phyloP scores from a whole-genome alignment of 2,329 filamentous ascomycete species.

The Purpureocillium lavendulum region DNA sequence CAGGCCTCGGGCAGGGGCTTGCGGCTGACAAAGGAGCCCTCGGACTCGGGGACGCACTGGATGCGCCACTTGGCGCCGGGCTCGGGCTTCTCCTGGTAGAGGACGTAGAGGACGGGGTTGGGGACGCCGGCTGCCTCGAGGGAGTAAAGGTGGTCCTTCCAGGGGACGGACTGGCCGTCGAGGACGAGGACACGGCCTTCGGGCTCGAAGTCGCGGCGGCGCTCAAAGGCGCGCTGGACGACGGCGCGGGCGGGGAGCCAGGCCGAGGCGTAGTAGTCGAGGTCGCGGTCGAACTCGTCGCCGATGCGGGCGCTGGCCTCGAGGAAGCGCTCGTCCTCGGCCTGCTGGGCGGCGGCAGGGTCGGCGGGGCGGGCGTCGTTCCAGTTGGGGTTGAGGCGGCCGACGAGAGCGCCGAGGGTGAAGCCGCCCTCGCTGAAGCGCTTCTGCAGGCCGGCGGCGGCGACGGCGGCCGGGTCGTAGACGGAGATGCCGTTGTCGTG shows the following conservation, averaged over 20 bases:
- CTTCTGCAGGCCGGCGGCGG: conserved; percentile 67
- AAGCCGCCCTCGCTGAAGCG: conserved; percentile 78
- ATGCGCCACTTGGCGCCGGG: conserved; percentile 84
- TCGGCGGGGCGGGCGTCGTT: conserved; percentile 55
- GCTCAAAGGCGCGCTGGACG: conserved; percentile 67
- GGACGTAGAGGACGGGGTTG: conserved; percentile 63
- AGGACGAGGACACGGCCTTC: conserved; percentile 77
- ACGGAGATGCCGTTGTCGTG: conserved; percentile 91
- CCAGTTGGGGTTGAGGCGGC: conserved; percentile 70
- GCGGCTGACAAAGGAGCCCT: conserved; percentile 83
- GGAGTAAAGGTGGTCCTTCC: conserved; percentile 93
- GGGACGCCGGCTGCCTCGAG: conserved; percentile 60
- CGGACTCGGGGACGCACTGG: conserved; percentile 77
- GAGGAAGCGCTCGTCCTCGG: conserved; percentile 75
- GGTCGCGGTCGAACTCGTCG: conserved; percentile 74
- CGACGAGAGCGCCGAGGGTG: conserved; percentile 75
- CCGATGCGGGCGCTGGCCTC: conserved; percentile 77
- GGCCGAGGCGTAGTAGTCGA: conserved; percentile 64
- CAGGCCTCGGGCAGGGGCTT: conserved; percentile 86
- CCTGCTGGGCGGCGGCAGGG: conserved; percentile 50
- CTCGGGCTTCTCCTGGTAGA: conserved; percentile 77
- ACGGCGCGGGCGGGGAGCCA: conserved; percentile 85
- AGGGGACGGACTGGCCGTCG: conserved; percentile 69
- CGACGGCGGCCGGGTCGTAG: conserved; percentile 65
- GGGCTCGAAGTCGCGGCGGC: conserved; percentile 58